Conservation (phyloP, 1,284 basidiomycete genomes). For the Trametes sp. region DNA sequence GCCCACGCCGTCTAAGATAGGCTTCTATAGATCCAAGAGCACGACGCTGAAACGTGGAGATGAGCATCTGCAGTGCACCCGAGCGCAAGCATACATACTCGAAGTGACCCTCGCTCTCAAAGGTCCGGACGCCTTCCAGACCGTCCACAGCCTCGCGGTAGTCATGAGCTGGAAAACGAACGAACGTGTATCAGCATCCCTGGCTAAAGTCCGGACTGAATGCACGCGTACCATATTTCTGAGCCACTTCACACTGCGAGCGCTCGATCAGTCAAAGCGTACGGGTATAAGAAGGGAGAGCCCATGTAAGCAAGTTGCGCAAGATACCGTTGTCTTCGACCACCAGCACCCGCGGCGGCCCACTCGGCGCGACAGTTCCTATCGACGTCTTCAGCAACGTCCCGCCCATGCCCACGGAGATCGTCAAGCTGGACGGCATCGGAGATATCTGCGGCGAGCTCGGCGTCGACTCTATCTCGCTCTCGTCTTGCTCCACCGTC, state of each 20-base stretch:
- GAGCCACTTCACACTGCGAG: slow-evolving; percentile 78
- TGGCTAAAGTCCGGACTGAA: background rate
- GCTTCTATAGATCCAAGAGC: slow-evolving; percentile 93
- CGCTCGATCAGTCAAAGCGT: slow-evolving; percentile 42
- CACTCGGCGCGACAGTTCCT: slow-evolving; percentile 50
- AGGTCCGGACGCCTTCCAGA: slow-evolving; percentile 83
- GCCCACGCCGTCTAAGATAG: slow-evolving; percentile 86
- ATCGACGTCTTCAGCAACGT: slow-evolving; percentile 68
- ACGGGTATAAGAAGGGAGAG: slow-evolving; percentile 31
- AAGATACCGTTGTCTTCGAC: slow-evolving; percentile 87
- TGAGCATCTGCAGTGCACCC: background rate
- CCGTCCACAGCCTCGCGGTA: slow-evolving; percentile 86
- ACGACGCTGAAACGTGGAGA: slow-evolving; percentile 64
- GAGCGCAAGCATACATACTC: slow-evolving; percentile 62
- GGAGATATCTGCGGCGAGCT: slow-evolving; percentile 32
- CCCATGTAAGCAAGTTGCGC: slow-evolving; percentile 66
- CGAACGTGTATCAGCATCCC: slow-evolving; percentile 10
- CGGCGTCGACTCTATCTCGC: slow-evolving; percentile 30
- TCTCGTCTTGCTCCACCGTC: slow-evolving; percentile 45
- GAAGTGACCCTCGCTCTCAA: slow-evolving; percentile 71
- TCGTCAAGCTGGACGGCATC: slow-evolving; percentile 51
- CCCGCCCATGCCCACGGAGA: slow-evolving; percentile 65
- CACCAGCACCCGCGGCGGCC: slow-evolving; percentile 70
- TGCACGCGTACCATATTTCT: slow-evolving; percentile 60
- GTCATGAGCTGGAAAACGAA: slow-evolving; percentile 69